Conservation (phyloP, 2,329 filamentous ascomycete species). For the Aureobasidium pullulans region DNA sequence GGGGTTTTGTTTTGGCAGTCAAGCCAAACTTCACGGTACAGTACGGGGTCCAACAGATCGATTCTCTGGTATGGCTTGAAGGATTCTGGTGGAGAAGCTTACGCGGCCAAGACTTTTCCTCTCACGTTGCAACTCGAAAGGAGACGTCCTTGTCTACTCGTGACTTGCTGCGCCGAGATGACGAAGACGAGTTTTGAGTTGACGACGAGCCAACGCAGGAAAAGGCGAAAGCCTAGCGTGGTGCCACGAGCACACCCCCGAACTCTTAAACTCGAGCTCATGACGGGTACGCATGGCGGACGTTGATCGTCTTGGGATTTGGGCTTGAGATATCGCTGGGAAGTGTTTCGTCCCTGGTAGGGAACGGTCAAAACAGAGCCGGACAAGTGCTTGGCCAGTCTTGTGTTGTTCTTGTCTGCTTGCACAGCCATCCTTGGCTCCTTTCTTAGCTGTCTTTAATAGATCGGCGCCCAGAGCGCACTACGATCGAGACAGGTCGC, state of each 20-base stretch:
- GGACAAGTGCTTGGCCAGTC: conserved; percentile 2
- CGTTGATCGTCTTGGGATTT: background rate
- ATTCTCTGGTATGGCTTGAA: background rate
- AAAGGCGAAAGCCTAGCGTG: conserved; percentile 7
- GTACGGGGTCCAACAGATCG: background rate
- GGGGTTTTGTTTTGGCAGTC: background rate
- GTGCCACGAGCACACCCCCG: conserved; percentile 1
- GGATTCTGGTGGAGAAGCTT: background rate
- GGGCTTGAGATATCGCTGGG: background rate
- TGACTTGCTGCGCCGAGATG: background rate
- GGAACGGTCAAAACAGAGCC: background rate
- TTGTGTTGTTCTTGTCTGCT: background rate
- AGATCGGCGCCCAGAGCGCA: conserved; percentile 1
- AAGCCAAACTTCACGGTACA: background rate
- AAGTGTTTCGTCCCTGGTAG: background rate
- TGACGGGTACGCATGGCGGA: background rate
- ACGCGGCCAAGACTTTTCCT: background rate
- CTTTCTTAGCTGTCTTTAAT: background rate
- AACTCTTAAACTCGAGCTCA: conserved; percentile 4
- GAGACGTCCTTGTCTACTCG: background rate
- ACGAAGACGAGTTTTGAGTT: background rate
- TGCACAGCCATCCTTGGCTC: conserved; percentile 10
- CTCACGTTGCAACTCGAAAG: background rate
- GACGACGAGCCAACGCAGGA: background rate
- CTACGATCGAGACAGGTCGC: conserved; percentile 2